phyloP scores from a whole-genome alignment of 495 filamentous ascomycete species.

The Wilcoxina mikolae region DNA sequence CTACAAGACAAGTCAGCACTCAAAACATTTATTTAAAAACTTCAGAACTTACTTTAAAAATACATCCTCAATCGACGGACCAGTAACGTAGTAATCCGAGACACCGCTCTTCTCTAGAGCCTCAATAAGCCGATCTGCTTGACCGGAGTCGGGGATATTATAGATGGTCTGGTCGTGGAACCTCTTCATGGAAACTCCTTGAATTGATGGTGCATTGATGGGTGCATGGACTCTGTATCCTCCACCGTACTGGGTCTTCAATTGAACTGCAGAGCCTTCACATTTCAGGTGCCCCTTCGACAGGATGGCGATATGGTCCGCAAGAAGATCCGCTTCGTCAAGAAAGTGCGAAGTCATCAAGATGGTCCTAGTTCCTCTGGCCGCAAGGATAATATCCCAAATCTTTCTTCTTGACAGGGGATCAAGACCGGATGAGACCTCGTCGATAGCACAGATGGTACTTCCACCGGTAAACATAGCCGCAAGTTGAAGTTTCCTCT shows the following conservation, averaged over 20 bases:
- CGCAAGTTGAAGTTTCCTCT: constrained; percentile 77
- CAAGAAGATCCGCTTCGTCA: constrained; percentile 62
- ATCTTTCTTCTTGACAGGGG: constrained; percentile 68
- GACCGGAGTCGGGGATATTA: constrained; percentile 44
- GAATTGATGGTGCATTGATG: constrained; percentile 40
- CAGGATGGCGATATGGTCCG: constrained; percentile 63
- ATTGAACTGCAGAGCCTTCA: constrained; percentile 59
- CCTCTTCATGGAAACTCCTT: constrained; percentile 41
- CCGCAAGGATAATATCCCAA: constrained; percentile 76
- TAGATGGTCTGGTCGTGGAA: constrained; percentile 55
- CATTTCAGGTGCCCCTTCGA: constrained; percentile 57
- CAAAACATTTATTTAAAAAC: too few relatives aligned
- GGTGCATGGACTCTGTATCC: constrained; percentile 65
- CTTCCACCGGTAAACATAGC: constrained; percentile 86
- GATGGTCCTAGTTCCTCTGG: constrained; percentile 61
- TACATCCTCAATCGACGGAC: constrained; percentile 76
- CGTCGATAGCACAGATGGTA: constrained; percentile 73
- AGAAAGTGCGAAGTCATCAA: constrained; percentile 76
- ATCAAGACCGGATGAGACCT: constrained; percentile 71
- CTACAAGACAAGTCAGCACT: too few relatives aligned
- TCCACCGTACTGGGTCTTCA: constrained; percentile 53
- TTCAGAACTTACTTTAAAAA: too few relatives aligned
- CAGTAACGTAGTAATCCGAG: constrained; percentile 58
- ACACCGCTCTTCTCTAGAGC: constrained; percentile 47
- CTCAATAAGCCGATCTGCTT: constrained; percentile 51